Base-by-base conservation (phyloP, 805 yeast species). In the Hanseniaspora clermontiae region DNA sequence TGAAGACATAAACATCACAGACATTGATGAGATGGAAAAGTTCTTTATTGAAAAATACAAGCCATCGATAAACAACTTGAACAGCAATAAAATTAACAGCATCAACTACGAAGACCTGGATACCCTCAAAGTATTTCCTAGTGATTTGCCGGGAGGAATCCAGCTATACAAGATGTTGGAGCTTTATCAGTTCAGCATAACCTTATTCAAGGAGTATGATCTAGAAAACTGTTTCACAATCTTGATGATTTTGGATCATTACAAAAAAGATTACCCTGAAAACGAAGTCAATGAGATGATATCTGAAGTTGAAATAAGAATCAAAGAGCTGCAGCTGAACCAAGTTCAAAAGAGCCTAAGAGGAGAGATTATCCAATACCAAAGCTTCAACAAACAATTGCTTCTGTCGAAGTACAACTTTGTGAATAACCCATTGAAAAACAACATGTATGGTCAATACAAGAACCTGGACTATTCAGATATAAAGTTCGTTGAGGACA, bases 111-210 rank as follows among this genome's bases (percentile, higher is more conserved):
- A 20, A 58, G 60, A 49, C 32, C 38, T 57, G 58, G 58, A 55
- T 20, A 29, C 15, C 3, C 31, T 43, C 3, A 37, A 45, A 14
- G 31, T 46, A 10, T 51, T 43, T 8, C 57, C 53, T 6, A 40
- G 46, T 14, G 60, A 57, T 9, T 59, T 64, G 1, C 71, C 72
- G 3, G 43, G 64, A 4, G 63, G 60, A 72, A 73, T 11, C 62
- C 79, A 47, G 63, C 63, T 55, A 60, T 62, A 53, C 62, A 63
- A 49, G 65, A 68, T 57, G 4, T n/a, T 51, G n/a, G 55, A 51
- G 27, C 36, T 51, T 34, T 51, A 51, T 27, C 49, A 51, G 6
- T 51, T 51, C 17, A 51, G 43, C 15, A 51, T 42, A 5, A 34
- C 42, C 10, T 24, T 51, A 14, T 42, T 43, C 10, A 42, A 37